A percentile compares a stretch with the other conserved stretches of the same genome.
phyloP scores from a whole-genome alignment of 2,329 filamentous ascomycete genomes.

The Penicillium sp. region DNA sequence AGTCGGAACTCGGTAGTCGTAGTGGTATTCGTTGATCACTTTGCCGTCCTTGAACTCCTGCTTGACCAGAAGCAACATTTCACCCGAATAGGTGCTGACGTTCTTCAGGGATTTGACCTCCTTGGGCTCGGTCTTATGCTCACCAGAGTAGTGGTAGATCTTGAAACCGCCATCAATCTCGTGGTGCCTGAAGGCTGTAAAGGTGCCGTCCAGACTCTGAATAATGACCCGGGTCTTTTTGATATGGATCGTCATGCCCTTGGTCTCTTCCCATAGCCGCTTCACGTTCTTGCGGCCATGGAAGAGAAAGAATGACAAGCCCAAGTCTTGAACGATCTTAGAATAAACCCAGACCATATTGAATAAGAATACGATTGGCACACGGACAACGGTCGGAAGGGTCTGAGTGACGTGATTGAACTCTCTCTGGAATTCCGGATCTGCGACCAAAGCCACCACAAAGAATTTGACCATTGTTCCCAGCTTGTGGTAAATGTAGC shows the following conservation, averaged over 20 bases:
- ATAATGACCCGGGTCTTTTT: slow-evolving; percentile 51
- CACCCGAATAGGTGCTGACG: slow-evolving; percentile 50
- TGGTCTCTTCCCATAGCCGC: slow-evolving; percentile 50
- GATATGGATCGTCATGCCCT: slow-evolving; percentile 50
- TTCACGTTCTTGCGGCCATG: slow-evolving; percentile 51
- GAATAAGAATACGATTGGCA: slow-evolving; percentile 43
- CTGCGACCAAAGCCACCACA: slow-evolving; percentile 52
- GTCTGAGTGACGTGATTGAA: slow-evolving; percentile 46
- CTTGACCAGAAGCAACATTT: slow-evolving; percentile 47
- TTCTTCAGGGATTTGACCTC: slow-evolving; percentile 43
- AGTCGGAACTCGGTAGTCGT: slow-evolving; percentile 42
- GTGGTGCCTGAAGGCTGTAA: slow-evolving; percentile 51
- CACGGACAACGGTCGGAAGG: slow-evolving; percentile 37
- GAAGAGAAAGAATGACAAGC: slow-evolving; percentile 51
- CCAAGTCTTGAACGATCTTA: slow-evolving; percentile 45
- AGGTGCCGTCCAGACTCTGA: slow-evolving; percentile 49
- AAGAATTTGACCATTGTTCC: slow-evolving; percentile 51
- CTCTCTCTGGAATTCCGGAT: slow-evolving; percentile 54
- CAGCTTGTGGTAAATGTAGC: slow-evolving; percentile 45
- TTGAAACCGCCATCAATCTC: slow-evolving; percentile 42
- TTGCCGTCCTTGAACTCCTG: slow-evolving; percentile 49
- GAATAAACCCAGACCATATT: slow-evolving; percentile 52
- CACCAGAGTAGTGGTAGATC: slow-evolving; percentile 42
- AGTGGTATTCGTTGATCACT: slow-evolving; percentile 50
- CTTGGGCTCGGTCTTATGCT: slow-evolving; percentile 49